phyloP scores from a whole-genome alignment of 2,329 filamentous ascomycete species.

The Aureobasidium melanogenum region DNA sequence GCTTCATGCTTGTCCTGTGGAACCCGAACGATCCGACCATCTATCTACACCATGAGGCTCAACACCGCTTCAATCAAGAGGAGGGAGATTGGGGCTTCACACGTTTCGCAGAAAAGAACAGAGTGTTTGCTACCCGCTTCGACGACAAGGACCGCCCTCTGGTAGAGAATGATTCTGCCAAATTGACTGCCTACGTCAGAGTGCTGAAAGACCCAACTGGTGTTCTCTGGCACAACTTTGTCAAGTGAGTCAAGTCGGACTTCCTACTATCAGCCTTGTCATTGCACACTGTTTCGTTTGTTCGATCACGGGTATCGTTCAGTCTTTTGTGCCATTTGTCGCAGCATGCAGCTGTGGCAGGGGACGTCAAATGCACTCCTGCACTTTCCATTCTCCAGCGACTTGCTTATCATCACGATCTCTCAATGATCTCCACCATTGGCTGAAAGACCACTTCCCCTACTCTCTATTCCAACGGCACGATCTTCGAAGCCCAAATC shows the following conservation, averaged over 20 bases:
- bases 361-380: background rate
- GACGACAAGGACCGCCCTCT: conserved; percentile 61
- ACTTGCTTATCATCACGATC: background rate
- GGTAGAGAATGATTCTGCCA: conserved; percentile 66
- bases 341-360: background rate
- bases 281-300: background rate
- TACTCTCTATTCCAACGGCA: background rate
- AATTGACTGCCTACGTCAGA: conserved; percentile 74
- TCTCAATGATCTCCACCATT: background rate
- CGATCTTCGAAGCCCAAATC: background rate
- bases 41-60: conserved; percentile 66
- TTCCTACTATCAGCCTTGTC: no score
- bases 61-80: conserved; percentile 90
- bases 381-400: background rate
- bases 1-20: conserved; percentile 90
- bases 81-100: conserved; percentile 99
- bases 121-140: conserved; percentile 72
- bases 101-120: conserved; percentile 81
- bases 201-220: conserved; percentile 81
- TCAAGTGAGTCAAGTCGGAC: conserved; percentile 45
- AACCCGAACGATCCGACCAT: conserved; percentile 88
- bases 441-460: background rate
- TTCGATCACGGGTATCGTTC: background rate
- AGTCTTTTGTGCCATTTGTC: background rate
- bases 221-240: conserved; percentile 83